Evolutionary conservation across 78 protist genomes (phyloP).

Genomic region (Speleostelium caveatum): DNA sequence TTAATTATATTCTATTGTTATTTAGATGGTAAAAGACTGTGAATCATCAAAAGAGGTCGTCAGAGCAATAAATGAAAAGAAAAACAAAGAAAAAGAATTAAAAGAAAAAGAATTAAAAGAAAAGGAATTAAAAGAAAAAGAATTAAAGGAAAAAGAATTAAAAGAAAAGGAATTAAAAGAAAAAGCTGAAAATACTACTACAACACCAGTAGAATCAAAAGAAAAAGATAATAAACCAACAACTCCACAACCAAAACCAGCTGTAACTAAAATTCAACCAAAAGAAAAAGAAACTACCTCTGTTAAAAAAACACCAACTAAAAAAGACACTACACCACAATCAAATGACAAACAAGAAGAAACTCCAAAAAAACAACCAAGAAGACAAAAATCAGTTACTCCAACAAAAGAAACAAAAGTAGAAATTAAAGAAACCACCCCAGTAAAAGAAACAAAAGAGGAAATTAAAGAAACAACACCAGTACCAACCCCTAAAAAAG

Average conservation of each 20-base stretch:
- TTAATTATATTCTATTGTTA: too few species aligned
- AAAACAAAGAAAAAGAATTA: too few species aligned
- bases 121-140: too few species aligned
- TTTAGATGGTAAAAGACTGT: too few species aligned
- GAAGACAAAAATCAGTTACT: not conserved
- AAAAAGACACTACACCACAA: not conserved
- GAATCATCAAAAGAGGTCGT: too few species aligned
- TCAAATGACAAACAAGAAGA: not conserved
- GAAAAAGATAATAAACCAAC: not conserved
- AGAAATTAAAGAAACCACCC: not conserved
- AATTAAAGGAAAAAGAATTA: too few species aligned
- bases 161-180: too few species aligned
- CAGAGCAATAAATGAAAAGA: too few species aligned
- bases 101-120: too few species aligned
- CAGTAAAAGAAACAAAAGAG: not conserved
- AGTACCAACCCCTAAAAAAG: not conserved
- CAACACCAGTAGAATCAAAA: not conserved
- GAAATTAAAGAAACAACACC: not conserved
- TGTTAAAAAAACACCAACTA: not conserved
- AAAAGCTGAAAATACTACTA: not conserved
- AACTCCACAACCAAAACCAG: not conserved
- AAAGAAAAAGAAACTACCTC: not conserved
- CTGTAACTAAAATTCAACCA: not conserved
- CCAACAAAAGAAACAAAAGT: not conserved
- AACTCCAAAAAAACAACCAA: not conserved